Evolutionary conservation across 768 basidiomycete species (phyloP).

Genomic region (Suillus discolor): DNA sequence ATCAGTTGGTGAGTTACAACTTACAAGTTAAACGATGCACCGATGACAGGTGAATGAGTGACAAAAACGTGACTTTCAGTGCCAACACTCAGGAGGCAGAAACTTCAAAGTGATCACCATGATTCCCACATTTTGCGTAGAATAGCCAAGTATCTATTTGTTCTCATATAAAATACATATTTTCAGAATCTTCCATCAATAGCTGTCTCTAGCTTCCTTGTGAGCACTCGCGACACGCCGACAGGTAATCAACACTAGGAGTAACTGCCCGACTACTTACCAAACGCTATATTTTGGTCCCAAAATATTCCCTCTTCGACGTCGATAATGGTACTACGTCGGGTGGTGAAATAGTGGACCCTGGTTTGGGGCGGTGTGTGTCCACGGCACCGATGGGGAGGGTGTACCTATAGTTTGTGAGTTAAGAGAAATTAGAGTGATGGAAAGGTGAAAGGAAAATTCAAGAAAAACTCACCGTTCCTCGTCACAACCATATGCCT

Average conservation of each 20-base stretch:
- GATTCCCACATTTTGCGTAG: not conserved
- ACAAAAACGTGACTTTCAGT: not conserved
- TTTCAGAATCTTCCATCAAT: not conserved
- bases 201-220: not conserved
- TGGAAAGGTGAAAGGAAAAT: not conserved
- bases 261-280: not conserved
- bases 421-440: slow-evolving; percentile 4
- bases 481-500: slow-evolving; percentile 98
- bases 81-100: not conserved
- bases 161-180: not conserved
- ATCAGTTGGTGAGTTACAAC: not conserved
- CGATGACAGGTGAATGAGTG: no score
- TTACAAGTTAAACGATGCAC: no score
- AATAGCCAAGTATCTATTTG: not conserved
- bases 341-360: slow-evolving; percentile 17
- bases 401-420: slow-evolving; percentile 60
- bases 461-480: slow-evolving; percentile 57
- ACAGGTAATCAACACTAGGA: not conserved
- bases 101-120: not conserved
- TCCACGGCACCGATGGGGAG: slow-evolving; percentile 93
- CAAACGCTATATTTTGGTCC: not conserved
- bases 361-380: slow-evolving; percentile 76
- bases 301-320: slow-evolving; percentile 40
- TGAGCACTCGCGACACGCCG: not conserved
- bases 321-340: slow-evolving; percentile 20